Conservation (phyloP, 176 grass and related monocot genomes). For the Metroxylon sagu region DNA sequence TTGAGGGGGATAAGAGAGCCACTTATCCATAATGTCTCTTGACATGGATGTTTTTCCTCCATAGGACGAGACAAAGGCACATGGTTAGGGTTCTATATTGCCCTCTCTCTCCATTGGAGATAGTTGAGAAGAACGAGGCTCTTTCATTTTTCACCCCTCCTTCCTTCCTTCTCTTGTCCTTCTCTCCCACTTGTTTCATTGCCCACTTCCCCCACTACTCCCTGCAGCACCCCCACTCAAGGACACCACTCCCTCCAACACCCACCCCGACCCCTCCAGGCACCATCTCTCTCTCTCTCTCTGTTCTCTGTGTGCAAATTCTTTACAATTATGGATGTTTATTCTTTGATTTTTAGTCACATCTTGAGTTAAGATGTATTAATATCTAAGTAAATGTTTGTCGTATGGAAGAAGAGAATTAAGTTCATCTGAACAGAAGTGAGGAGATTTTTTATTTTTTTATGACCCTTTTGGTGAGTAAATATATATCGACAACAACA, state of each 20-base stretch:
- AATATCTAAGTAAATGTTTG: too few species aligned
- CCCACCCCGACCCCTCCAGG: slow-evolving; percentile 22
- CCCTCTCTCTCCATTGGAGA: slow-evolving; percentile 4
- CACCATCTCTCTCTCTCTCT: slow-evolving; percentile 4
- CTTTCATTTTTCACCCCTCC: neutral
- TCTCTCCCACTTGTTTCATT: neutral
- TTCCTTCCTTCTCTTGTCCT: neutral
- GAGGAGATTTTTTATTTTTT: too few species aligned
- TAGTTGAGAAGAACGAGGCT: neutral
- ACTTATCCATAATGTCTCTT: slow-evolving; percentile 21
- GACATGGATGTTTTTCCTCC: slow-evolving; percentile 23
- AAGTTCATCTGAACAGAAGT: too few species aligned
- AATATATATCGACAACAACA: too few species aligned
- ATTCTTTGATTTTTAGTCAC: too few species aligned
- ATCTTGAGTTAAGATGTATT: too few species aligned
- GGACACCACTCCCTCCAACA: neutral
- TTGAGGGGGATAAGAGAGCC: slow-evolving; percentile 4
- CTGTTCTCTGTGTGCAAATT: neutral
- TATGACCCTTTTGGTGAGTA: too few species aligned
- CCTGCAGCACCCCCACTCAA: neutral
- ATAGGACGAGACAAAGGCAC: slow-evolving; percentile 17
- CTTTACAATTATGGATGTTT: too few species aligned
- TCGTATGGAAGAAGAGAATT: too few species aligned
- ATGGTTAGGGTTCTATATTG: slow-evolving; percentile 1
- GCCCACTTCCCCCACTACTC: slow-evolving; percentile 8